phyloP scores from a whole-genome alignment of 2,329 filamentous ascomycete genomes.

The Fusarium sp. region DNA sequence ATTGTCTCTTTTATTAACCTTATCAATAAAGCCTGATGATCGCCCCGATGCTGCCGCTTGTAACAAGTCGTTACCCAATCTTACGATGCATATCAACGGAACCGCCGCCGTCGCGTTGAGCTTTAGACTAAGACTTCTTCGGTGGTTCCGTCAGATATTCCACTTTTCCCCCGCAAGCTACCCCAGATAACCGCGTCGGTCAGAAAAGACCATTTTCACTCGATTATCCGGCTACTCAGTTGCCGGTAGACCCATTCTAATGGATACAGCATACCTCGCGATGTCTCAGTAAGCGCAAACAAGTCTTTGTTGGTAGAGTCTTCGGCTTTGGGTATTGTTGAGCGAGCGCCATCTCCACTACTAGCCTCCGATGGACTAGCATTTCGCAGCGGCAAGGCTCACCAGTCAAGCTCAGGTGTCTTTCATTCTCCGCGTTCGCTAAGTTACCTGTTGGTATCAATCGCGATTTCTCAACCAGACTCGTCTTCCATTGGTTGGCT shows the following conservation, averaged over 20 bases:
- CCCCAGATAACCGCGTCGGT: too few relatives aligned
- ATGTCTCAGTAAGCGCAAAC: background rate
- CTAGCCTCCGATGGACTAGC: too few relatives aligned
- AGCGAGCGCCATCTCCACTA: background rate
- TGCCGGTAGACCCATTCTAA: too few relatives aligned
- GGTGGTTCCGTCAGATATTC: background rate
- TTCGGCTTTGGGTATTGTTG: accelerated
- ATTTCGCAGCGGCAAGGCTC: too few relatives aligned
- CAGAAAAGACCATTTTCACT: background rate
- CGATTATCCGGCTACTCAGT: background rate
- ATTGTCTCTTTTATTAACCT: background rate
- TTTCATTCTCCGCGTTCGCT: too few relatives aligned
- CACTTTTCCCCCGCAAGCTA: conserved; percentile 7
- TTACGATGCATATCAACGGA: background rate
- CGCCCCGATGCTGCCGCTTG: background rate
- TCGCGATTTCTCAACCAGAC: too few relatives aligned
- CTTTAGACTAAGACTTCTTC: background rate
- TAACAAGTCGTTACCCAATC: too few relatives aligned
- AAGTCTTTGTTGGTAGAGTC: background rate
- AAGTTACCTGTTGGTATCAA: too few relatives aligned
- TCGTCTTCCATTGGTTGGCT: background rate
- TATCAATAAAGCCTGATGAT: background rate
- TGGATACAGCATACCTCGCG: accelerated
- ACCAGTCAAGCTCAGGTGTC: too few relatives aligned
- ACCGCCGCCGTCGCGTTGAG: background rate